Base-by-base conservation (phyloP, 2,329 filamentous ascomycete genomes). In the Huntiella savannae region DNA sequence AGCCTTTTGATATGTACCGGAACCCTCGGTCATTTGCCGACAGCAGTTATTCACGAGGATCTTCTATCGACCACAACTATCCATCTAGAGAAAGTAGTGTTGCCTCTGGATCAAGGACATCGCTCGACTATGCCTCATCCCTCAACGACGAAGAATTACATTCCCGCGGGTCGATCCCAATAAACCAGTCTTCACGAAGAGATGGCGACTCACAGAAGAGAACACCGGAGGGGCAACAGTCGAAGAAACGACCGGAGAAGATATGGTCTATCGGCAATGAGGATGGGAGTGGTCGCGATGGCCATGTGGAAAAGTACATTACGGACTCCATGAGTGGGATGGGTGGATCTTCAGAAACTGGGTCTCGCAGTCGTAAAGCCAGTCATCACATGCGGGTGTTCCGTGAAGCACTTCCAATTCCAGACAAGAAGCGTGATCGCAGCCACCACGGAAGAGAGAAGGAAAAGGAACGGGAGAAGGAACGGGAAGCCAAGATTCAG, bases 371-470 rank as follows among this genome's bases (percentile, higher is more conserved):
- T 54, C 71, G 76, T 53, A 80, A 79, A 58, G 71, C 76, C 35
- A 79, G 75, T 54, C 75, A 79, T 57, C 77, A 73, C 52, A 61
- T 80, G 49, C 67, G 76, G 2, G 76, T 79, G 54, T 80, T 80
- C 63, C 76, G 74, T 51, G 75, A 79, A 57, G 75, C 73, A 33
- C 60, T 78, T n/a, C 56, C 59, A 3, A 70, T 76, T 45, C 73
- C 78, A 39, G 71, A 70, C 55, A 71, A 69, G 53, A 70, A 67
- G 53, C 70, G 64, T 52, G 75, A 75, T 8, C 57, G 38, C 17
- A 46, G 22, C 22, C 43, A 39, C 4, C 41, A 45, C 15, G 42
- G 36, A 32, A 36, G 33, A 22, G 50, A 46, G 16, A 15, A 40
- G 15, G 47, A 46, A 13, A 44, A 36, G 11, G 47, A 48, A 17